Base-by-base conservation (phyloP, 495 filamentous ascomycete genomes). In the Podospora fimiseda region DNA sequence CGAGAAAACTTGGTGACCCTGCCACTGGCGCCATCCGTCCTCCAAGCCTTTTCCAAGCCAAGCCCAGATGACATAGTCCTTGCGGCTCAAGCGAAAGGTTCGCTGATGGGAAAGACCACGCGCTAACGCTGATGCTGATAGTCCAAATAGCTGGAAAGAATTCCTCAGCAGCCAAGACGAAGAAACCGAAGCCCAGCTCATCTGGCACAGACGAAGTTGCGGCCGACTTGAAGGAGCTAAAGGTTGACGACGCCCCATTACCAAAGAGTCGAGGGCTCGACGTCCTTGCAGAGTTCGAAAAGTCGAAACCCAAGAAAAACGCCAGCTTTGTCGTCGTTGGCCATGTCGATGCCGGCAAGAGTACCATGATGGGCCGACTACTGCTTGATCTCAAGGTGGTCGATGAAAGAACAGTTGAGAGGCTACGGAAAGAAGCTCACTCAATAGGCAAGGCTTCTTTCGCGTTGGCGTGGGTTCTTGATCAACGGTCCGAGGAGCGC, bases 321-420 rank as follows among this genome's bases (percentile, higher is more conserved):
- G 90, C 89, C 43, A 96, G 89, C 60, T 97, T 98, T 72, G 91
- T 96, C 11, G 93, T 98, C 4, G 92, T 98, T 60, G 91, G 93
- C 33, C 93, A 98, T 69, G 93, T 98, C 42, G 93, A 98, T 70
- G 90, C 92, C 40, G 93, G 93, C 23, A 98, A 98, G 70, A 95
- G 90, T 70, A 98, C 93, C 14, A 75, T 98, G 15, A 97, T 97
- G 94, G 93, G 93, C 9, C 82, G 93, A 14, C 71, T 98, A n/a
- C 75, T 98, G 15, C 86, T 88, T 24, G 94, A 97, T 62, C 78
- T 94, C 36, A 85, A 88, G 22, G 89, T 91, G 1, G 82, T 97
- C 5, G 86, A 95, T 56, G 82, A 93, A 60, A 76, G 90, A 36
- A 91, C 90, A 9, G 76, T 98, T 49, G 88, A 95, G 42, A 90